Evolutionary conservation across 371 early-diverging fungal species (phyloP), one percentile per base, ranked within the genome.

Genomic region (Umbelopsis sp.): DNA sequence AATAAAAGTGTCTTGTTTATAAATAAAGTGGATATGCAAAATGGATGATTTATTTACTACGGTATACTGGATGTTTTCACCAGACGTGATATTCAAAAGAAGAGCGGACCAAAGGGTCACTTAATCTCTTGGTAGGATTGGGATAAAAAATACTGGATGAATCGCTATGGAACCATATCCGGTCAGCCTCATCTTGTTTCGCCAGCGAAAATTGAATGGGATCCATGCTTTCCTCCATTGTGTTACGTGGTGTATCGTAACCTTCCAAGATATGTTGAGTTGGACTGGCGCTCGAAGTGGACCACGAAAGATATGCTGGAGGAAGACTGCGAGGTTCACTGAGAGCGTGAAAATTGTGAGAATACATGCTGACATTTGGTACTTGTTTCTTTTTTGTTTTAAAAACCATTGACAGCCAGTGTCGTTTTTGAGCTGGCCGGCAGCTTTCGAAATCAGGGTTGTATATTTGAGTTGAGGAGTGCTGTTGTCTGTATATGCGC

Each of bases 181-280:
- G 29, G 29, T 57, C 57, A 14, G 57, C 57, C 57, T 57, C 57
- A 35, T 57, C 57, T 57, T 57, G 57, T 35, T 57, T 57, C 18
- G 35, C 57, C 35, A 57, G 35, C 37, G 57, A 57, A 16, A 57
- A 35, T 35, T 57, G 57, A 5, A 57, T 57, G 29, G 57, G 57
- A 14, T 57, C 57, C 57, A 57, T 57, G 57, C 18, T 57, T 18
- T 57, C 57, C 18, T 57, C 57, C 57, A 57, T 35, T 3, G 57
- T 57, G 12, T 14, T 35, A 35, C 57, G 32, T n/a, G 35, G 35
- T 25, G 57, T 57, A 16, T 57, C 57, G n/a, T 57, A 57, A 3
- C 57, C 57, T 35, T 57, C 57, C 35, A 57, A 18, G 29, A 57
- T 57, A 29, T 57, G 57, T 32, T 57, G 57, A 57, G 57, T 57